Base-by-base conservation (phyloP, 2,329 filamentous ascomycete species). In the Sclerotinia spermophila region DNA sequence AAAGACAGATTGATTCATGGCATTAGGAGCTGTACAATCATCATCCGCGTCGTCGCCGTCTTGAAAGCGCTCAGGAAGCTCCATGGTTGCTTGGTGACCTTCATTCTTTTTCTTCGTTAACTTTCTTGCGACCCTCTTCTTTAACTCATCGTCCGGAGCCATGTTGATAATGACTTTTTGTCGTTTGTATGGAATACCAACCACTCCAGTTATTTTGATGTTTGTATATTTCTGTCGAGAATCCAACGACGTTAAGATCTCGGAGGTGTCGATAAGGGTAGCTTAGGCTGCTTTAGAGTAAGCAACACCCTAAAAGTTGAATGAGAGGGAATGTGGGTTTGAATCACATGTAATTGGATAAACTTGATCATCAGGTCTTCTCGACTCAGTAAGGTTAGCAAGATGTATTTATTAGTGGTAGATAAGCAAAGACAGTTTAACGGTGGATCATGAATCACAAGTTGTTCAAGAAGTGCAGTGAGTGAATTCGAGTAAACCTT, bases 1-100 rank as follows among this genome's bases (percentile, higher is more conserved):
- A 80, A 97, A 97, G 69, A 98, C 90, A 74, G 93, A 96, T 84
- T 97, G 94, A 81, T 97, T 96, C 89, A 97, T 93, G 35, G 80
- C 80, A n/a, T 83, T 84, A 2, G 86, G 84, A 66, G 86, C 86
- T 21, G 86, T 87, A 72, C 86, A 86, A 78, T 90, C 88, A 53
- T 88, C 84, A 27, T 90, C 83, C 7, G 83, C 85, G 79, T 89
- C 87, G 72, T 86, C 85, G 42, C 85, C 86, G 76, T 86, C 84
- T 75, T 82, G 84, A 73, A 89, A 83, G 69, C 84, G 84, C 69
- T 88, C 86, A 40, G 87, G 87, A 27, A 89, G 82, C 70, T 85
- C 81, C 71, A 86, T 85, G 48, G 82, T 81, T 51, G 81, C 77
- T 70, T 81, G 81, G 73, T 80, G 80, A 30, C 79, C 79, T 59